These are phyloP conservation scores for Taiozyma onychis DNA, from an alignment of 1,139 yeast species.

Conservation along the genomic window DNA sequence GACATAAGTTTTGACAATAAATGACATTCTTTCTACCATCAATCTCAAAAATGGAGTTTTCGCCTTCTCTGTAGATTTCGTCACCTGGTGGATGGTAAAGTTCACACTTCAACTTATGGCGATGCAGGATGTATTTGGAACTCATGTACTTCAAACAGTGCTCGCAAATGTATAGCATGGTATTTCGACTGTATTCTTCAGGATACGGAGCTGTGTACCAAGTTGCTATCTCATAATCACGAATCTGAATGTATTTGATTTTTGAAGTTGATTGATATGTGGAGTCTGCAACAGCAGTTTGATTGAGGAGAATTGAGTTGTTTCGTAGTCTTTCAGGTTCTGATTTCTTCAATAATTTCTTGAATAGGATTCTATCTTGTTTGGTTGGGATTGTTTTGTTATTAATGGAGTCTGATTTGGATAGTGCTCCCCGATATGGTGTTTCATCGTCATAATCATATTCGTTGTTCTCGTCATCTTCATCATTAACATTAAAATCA, in stretches of 20 bases:
- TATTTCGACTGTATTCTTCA: slow-evolving; percentile 66
- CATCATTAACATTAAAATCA: slow-evolving; percentile 22
- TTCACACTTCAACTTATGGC: slow-evolving; percentile 73
- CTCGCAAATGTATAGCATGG: slow-evolving; percentile 71
- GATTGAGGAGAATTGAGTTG: slow-evolving; percentile 19
- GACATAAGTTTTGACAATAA: slow-evolving; percentile 86
- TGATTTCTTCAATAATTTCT: slow-evolving; percentile 30
- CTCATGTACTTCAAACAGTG: slow-evolving; percentile 79
- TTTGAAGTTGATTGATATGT: slow-evolving; percentile 32
- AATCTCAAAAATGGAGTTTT: slow-evolving; percentile 77
- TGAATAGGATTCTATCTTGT: slow-evolving; percentile 45
- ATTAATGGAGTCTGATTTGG: slow-evolving; percentile 56
- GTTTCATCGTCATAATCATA: slow-evolving; percentile 31
- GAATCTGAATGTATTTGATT: slow-evolving; percentile 55
- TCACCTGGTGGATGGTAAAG: slow-evolving; percentile 80
- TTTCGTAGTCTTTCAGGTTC: slow-evolving; percentile 23
- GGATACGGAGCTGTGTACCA: slow-evolving; percentile 97
- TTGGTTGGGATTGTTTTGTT: slow-evolving; percentile 53
- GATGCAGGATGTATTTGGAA: slow-evolving; percentile 56
- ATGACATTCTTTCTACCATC: slow-evolving; percentile 81
- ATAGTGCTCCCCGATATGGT: slow-evolving; percentile 63
- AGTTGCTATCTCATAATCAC: slow-evolving; percentile 71
- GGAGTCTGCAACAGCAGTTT: slow-evolving; percentile 14
- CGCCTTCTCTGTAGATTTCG: slow-evolving; percentile 75
- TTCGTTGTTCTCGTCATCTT: slow-evolving; percentile 6